Conservation (phyloP, 768 basidiomycete genomes). For the Pleurotus cornucopiae region DNA sequence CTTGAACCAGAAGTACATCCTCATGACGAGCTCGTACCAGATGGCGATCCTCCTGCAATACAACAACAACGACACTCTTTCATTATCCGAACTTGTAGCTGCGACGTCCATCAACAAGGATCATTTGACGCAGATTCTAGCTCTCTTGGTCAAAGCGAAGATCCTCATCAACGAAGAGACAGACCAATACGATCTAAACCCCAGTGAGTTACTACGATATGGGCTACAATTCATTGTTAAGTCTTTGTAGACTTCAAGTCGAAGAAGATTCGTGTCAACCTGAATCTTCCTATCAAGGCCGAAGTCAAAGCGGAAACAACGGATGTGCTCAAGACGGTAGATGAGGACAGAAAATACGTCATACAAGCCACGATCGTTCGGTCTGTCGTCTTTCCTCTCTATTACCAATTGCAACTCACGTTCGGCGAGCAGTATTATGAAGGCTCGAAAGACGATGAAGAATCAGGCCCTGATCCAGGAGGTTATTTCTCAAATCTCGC, state of each 20-base stretch:
- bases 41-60: constrained; percentile 93
- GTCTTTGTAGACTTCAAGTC: constrained; percentile 70
- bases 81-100: constrained; percentile 69
- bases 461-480: constrained; percentile 88
- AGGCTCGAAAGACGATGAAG: constrained; percentile 93
- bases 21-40: constrained; percentile 94
- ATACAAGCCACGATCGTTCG: constrained; percentile 94
- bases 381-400: constrained; percentile 24
- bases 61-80: constrained; percentile 86
- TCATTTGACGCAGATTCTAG: constrained; percentile 66
- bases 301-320: constrained; percentile 89
- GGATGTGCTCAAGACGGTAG: constrained; percentile 90
- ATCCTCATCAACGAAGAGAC: constrained; percentile 84
- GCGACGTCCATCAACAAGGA: constrained; percentile 83
- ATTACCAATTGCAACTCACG: not conserved
- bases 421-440: constrained; percentile 72
- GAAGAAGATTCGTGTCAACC: constrained; percentile 89
- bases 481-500: constrained; percentile 84
- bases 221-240: not conserved
- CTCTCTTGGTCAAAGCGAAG: constrained; percentile 81
- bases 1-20: constrained; percentile 89
- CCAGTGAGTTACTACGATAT: constrained; percentile 32
- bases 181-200: constrained; percentile 91
- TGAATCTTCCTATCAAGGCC: constrained; percentile 90
- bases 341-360: constrained; percentile 95